Conservation (phyloP, 306 rosid species). For the Begonia fuchsioides region DNA sequence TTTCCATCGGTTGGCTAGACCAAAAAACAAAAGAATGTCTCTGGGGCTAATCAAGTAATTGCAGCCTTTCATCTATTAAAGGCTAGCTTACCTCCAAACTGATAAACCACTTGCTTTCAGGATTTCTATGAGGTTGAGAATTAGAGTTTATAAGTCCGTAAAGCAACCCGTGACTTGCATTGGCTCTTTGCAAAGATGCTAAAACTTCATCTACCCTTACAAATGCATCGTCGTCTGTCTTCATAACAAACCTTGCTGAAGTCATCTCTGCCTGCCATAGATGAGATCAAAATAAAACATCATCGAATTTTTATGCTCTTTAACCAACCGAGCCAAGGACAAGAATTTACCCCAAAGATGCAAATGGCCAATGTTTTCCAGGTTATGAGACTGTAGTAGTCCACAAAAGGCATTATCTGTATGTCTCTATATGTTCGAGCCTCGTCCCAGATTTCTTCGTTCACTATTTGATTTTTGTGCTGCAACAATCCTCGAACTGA, state of each 20-base stretch:
- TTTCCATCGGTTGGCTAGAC: too few relatives aligned
- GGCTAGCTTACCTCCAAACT: conserved; percentile 36
- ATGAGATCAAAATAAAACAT: conserved; percentile 3
- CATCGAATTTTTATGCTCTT: too few relatives aligned
- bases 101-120: conserved; percentile 61
- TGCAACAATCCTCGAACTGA: conserved; percentile 12
- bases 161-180: conserved; percentile 26
- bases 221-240: conserved; percentile 64
- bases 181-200: conserved; percentile 26
- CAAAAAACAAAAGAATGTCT: background rate
- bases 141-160: conserved; percentile 51
- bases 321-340: conserved; percentile 3
- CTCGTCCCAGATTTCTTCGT: conserved; percentile 58
- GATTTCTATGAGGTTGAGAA: conserved; percentile 43
- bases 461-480: conserved; percentile 51
- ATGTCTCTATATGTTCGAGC: conserved; percentile 50
- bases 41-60: too few relatives aligned
- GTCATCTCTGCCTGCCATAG: conserved; percentile 47
- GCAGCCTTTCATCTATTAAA: background rate
- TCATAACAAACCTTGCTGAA: conserved; percentile 62
- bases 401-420: conserved; percentile 62
- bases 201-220: conserved; percentile 54
- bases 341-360: conserved; percentile 38
- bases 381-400: conserved; percentile 51
- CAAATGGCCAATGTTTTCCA: conserved; percentile 58